Base-by-base conservation (phyloP, 179 eudicot species). In the Carnegiea gigantea region DNA sequence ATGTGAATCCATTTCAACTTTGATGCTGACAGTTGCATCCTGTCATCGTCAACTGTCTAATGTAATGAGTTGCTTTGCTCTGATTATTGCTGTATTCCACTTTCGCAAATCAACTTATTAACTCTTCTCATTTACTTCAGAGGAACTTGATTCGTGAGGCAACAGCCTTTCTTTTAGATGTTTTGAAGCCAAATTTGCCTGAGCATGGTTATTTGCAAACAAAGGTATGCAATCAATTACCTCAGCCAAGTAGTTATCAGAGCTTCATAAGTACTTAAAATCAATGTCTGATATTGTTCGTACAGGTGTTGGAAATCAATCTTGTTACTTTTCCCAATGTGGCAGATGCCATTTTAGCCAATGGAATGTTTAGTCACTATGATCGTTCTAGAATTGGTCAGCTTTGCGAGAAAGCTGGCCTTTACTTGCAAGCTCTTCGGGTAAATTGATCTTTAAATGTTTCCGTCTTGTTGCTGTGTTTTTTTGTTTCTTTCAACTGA, bases 91-190 rank as follows among this genome's bases (percentile, higher is more conserved):
- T 70, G 43, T 36, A 30, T 77, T 68, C 24, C 18, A 36, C 40
- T 57, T 70, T 20, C 51, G 18, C 15, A 26, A 77, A 57, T 43
- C 23, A 15, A 46, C 73, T 20, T 24, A 70, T 17, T 12, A 70
- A 18, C n/a, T 14, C 46, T 70, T 33, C 6, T 17, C 46, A 14
- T 36, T 70, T 36, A 70, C 49, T 43, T 70, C 89, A 94, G 98
- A 94, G 98, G 88, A 95, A 95, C 86, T 65, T 95, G 95, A 95
- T 95, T 64, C 98, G 98, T n/a, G 98, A 95, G 85, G 98, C 98
- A 78, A 95, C 98, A 57, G 98, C 98, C 57, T 95, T 95, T 86
- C 86, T 95, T 82, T 83, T 95, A 80, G 98, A 95, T 80, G 98
- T 95, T 71, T 81, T 95, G 80, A 95, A 93, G 89, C 97, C 98